Conservation (phyloP, 1,139 yeast genomes). For the Suhomyces panamericanus region DNA sequence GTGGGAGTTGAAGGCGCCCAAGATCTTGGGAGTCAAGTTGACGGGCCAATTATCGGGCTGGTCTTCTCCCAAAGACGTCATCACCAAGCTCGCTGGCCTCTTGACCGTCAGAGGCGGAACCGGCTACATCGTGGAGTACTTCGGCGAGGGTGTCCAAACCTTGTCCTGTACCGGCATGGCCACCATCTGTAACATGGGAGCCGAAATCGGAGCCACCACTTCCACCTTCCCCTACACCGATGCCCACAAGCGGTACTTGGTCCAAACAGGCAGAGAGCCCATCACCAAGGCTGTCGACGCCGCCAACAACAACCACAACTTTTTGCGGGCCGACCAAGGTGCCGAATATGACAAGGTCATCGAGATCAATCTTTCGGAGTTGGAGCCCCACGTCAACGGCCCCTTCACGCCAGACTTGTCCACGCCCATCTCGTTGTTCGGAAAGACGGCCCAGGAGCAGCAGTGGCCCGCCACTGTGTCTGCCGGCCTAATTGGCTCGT, state of each 20-base stretch:
- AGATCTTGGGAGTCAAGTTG: constrained; percentile 84
- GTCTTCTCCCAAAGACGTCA: constrained; percentile 96
- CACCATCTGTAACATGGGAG: constrained; percentile 99
- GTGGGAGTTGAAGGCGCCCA: constrained; percentile 98
- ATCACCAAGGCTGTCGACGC: constrained; percentile 76
- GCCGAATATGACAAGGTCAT: constrained; percentile 82
- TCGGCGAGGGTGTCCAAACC: constrained; percentile 86
- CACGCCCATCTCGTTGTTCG: constrained; percentile 77
- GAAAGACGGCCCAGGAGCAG: constrained; percentile 59
- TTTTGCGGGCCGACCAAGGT: constrained; percentile 75
- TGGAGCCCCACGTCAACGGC: constrained; percentile 92
- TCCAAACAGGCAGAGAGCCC: constrained; percentile 78
- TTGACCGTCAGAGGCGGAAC: constrained; percentile 97
- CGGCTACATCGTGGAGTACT: constrained; percentile 91
- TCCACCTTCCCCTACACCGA: constrained; percentile 94
- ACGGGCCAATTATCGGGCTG: constrained; percentile 87
- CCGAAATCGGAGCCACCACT: constrained; percentile 98
- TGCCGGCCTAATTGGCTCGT: constrained; percentile 95
- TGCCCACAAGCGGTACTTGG: constrained; percentile 77
- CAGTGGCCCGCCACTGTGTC: constrained; percentile 80
- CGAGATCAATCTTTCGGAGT: constrained; percentile 69
- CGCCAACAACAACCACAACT: constrained; percentile 59
- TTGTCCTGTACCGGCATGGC: constrained; percentile 98
- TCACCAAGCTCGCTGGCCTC: constrained; percentile 84
- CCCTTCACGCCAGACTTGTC: constrained; percentile 95